Evolutionary conservation across 768 basidiomycete species (phyloP).

Genomic region (Dioszegia crocea): DNA sequence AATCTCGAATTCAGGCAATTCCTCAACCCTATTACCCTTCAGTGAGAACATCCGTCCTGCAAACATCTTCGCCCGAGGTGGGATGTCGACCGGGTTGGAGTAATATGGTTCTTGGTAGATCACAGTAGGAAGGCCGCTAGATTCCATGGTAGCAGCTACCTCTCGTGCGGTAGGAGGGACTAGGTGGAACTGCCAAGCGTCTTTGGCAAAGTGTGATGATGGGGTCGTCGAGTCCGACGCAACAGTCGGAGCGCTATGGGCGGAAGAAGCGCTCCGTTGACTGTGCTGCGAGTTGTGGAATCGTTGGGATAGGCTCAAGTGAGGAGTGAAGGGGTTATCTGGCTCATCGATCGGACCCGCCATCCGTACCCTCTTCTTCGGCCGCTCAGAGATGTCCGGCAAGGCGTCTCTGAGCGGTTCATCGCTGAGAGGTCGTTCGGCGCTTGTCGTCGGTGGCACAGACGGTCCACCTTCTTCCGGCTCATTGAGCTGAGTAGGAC

Average conservation of each 20-base stretch:
- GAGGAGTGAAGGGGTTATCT: conserved; percentile 11
- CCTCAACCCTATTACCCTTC: conserved; percentile 60
- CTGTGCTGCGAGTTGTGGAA: conserved; percentile 7
- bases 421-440: neutral
- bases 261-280: conserved; percentile 10
- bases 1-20: conserved; percentile 61
- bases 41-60: conserved; percentile 72
- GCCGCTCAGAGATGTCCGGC: conserved; percentile 1
- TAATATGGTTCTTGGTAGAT: conserved; percentile 78
- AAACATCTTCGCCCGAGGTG: conserved; percentile 66
- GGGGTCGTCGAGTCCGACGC: conserved; percentile 19
- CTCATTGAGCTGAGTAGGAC: conserved; percentile 6
- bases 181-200: conserved; percentile 21
- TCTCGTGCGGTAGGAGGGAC: conserved; percentile 15
- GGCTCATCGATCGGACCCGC: conserved; percentile 18
- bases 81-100: conserved; percentile 66
- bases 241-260: neutral
- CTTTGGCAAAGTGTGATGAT: conserved; percentile 15
- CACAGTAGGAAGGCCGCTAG: conserved; percentile 54
- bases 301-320: neutral
- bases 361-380: conserved; percentile 34
- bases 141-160: conserved; percentile 49
- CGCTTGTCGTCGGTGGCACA: neutral
- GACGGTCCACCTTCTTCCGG: neutral
- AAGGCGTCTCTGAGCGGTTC: neutral